A percentile compares a stretch with the other conserved stretches of the same genome.
Evolutionary conservation across 495 filamentous ascomycete genomes (phyloP).

Genomic region (Massariosphaeria phaeospora): DNA sequence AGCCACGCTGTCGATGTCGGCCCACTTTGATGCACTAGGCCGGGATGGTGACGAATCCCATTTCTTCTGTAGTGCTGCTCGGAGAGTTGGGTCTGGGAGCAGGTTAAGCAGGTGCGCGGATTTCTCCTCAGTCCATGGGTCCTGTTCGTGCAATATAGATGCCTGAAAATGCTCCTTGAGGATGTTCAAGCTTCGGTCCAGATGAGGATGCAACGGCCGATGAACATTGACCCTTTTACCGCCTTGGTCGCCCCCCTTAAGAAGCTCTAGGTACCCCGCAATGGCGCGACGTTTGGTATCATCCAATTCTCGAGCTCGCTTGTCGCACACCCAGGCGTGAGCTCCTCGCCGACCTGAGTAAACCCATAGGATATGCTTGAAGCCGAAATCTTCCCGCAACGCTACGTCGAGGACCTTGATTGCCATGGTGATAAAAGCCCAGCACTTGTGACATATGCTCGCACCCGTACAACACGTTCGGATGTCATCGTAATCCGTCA

Average conservation of each 20-base stretch:
- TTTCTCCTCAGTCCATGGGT: slow-evolving; percentile 73
- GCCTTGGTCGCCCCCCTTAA: slow-evolving; percentile 74
- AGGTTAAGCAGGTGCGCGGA: slow-evolving; percentile 69
- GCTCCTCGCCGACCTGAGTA: slow-evolving; percentile 94
- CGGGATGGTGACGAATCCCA: slow-evolving; percentile 81
- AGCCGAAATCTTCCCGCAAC: slow-evolving; percentile 88
- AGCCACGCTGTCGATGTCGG: slow-evolving; percentile 82
- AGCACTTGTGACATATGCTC: slow-evolving; percentile 90
- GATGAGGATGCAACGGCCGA: slow-evolving; percentile 84
- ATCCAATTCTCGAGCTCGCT: slow-evolving; percentile 72
- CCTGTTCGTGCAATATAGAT: slow-evolving; percentile 76
- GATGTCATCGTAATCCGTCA: slow-evolving; percentile 97
- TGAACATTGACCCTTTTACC: slow-evolving; percentile 84
- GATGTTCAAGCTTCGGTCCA: slow-evolving; percentile 80
- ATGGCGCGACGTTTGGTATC: slow-evolving; percentile 78
- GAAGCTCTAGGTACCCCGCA: slow-evolving; percentile 79
- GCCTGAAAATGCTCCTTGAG: slow-evolving; percentile 71
- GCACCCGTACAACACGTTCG: slow-evolving; percentile 91
- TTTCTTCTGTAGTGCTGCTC: slow-evolving; percentile 73
- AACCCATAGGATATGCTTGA: slow-evolving; percentile 95
- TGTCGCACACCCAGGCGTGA: slow-evolving; percentile 98
- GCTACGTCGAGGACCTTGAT: slow-evolving; percentile 87
- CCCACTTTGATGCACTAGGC: slow-evolving; percentile 74
- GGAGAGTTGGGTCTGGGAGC: slow-evolving; percentile 67
- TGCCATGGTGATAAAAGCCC: slow-evolving; percentile 95